phyloP scores from a whole-genome alignment of 306 rosid species.

The Nissolia schottii region DNA sequence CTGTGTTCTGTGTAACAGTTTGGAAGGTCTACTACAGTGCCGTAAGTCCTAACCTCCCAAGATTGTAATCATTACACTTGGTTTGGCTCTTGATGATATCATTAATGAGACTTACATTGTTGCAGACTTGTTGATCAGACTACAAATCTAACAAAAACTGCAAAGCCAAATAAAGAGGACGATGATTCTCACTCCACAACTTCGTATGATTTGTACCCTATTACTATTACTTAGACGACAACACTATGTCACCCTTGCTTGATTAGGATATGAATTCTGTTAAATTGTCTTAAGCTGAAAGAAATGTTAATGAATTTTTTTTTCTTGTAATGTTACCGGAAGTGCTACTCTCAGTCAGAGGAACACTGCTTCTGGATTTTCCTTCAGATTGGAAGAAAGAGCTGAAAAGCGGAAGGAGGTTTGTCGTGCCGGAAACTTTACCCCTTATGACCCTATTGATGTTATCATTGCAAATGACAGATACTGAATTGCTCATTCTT shows the following conservation, averaged over 20 bases:
- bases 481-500: not conserved
- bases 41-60: constrained; percentile 38
- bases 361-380: constrained; percentile 58
- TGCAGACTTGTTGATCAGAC: constrained; percentile 55
- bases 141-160: constrained; percentile 36
- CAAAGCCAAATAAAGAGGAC: constrained; percentile 48
- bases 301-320: not conserved
- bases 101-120: not conserved
- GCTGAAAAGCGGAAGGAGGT: constrained; percentile 98
- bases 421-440: constrained; percentile 20
- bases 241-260: not conserved
- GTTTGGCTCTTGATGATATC: not conserved
- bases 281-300: not conserved
- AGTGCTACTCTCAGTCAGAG: constrained; percentile 41
- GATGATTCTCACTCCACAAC: constrained; percentile 74
- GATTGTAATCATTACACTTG: not conserved
- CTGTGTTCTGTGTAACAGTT: constrained; percentile 40
- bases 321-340: constrained; percentile 31
- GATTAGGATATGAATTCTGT: not conserved
- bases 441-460: not conserved
- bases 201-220: constrained; percentile 54
- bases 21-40: constrained; percentile 46
- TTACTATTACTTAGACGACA: constrained; percentile 11
- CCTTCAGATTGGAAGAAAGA: constrained; percentile 88
- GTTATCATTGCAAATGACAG: not conserved